Evolutionary conservation across 2,329 filamentous ascomycete species (phyloP).

Genomic region (Lomentospora prolificans): DNA sequence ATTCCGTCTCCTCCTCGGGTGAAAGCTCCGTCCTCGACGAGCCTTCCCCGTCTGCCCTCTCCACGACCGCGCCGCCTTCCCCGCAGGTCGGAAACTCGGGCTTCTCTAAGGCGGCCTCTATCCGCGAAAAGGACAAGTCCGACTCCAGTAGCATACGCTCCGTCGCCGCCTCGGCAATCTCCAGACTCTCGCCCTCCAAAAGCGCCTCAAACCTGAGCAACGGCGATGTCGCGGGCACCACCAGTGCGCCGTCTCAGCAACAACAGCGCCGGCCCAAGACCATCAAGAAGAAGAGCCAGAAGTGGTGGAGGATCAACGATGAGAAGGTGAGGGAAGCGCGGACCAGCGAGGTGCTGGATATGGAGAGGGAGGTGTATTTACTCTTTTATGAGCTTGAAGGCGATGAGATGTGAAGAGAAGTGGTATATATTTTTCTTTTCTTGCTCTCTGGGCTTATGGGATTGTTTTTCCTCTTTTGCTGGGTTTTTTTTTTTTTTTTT

Average conservation of each 20-base stretch:
- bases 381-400: conserved; percentile 84
- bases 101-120: conserved; percentile 5
- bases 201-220: conserved; percentile 15
- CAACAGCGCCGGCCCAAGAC: conserved; percentile 8
- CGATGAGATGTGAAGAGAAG: neutral
- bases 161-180: conserved; percentile 46
- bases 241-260: conserved; percentile 9
- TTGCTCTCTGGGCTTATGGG: too few relatives aligned
- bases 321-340: conserved; percentile 94
- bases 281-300: conserved; percentile 46
- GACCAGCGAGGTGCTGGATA: conserved; percentile 79
- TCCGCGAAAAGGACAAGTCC: conserved; percentile 24
- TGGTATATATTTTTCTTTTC: too few relatives aligned
- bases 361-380: conserved; percentile 94
- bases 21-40: conserved; percentile 15
- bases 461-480: too few relatives aligned
- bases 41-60: neutral
- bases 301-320: conserved; percentile 97
- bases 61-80: neutral
- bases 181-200: conserved; percentile 32
- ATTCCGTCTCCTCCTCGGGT: conserved; percentile 24
- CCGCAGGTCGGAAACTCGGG: neutral
- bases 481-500: too few relatives aligned
- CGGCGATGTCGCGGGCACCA: neutral
- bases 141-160: conserved; percentile 46